Conservation (phyloP, 257 asterid species). For the Pogostemon cablin region DNA sequence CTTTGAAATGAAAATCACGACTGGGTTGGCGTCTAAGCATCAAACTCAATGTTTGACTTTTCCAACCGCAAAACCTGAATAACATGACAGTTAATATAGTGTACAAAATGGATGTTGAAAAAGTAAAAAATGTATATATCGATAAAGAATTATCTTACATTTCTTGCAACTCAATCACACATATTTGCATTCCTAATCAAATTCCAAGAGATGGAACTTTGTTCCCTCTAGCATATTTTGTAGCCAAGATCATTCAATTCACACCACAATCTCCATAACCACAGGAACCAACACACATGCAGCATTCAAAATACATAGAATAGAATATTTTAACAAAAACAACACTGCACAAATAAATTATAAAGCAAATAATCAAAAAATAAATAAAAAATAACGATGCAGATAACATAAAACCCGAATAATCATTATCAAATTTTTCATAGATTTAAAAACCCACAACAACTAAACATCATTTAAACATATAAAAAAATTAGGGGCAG, state of each 20-base stretch:
- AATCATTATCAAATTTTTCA: too few species aligned
- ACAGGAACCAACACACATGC: slow-evolving; percentile 94
- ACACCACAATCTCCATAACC: slow-evolving; percentile 99
- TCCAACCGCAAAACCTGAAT: slow-evolving; percentile 71
- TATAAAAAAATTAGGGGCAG: too few species aligned
- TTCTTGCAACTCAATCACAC: slow-evolving; percentile 91
- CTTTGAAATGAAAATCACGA: slow-evolving; percentile 98
- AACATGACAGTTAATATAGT: slow-evolving; percentile 22
- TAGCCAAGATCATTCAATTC: slow-evolving; percentile 94
- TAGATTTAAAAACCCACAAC: too few species aligned
- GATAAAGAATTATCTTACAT: slow-evolving; percentile 63
- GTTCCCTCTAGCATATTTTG: slow-evolving; percentile 90
- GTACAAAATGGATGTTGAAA: slow-evolving; percentile 14
- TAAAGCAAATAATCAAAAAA: too few species aligned
- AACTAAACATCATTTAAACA: too few species aligned
- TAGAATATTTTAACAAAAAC: too few species aligned
- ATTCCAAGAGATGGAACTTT: slow-evolving; percentile 88
- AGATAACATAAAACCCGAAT: too few species aligned
- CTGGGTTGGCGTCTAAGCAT: slow-evolving; percentile 67
- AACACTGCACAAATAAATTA: too few species aligned
- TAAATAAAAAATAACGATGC: too few species aligned
- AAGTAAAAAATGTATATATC: slow-evolving; percentile 2
- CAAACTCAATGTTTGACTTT: slow-evolving; percentile 83
- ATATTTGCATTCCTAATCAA: slow-evolving; percentile 97
- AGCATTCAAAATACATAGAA: slow-evolving; percentile 66